Evolutionary conservation across 306 rosid species (phyloP), one percentile per base, ranked within the genome.

Genomic region (Cucurbita pepo): DNA sequence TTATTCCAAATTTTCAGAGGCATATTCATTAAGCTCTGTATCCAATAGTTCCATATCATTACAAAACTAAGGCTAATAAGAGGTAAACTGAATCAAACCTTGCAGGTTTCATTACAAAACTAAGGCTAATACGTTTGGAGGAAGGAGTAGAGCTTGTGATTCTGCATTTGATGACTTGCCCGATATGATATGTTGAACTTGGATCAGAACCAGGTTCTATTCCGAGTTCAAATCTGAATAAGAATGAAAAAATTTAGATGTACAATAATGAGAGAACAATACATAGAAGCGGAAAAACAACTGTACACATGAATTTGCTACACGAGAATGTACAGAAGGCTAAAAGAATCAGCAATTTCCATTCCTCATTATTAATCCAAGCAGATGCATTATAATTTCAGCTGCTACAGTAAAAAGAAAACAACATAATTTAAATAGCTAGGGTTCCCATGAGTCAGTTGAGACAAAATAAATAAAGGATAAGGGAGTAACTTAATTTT

Each of bases 101-200:
- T 71, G 87, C 58, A 43, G 97, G 92, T 71, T 79, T 89, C 77
- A 91, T 91, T 72, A 80, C 80, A 82, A 91, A 91, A 82, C 99
- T 94, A 76, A 94, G 95, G 77, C 77, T 90, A 84, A 94, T 88
- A 80, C 97, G 88, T 81, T 88, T 83, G 30, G 91, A 87, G 77
- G 90, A 81, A 30, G 92, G 85, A 79, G 81, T 75, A 50, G 89
- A 83, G 60, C 86, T 86, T 34, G 74, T 62, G 76, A 90, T 83
- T 56, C 98, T 83, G 78, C 97, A 93, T 85, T 93, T 93, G 82
- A 93, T 85, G 51, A 87, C 98, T 88, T 93, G 96, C 15, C 94
- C 98, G 71, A 87, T 90, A 82, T 86, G 92, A 79, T 87, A 93
- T 62, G 85, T 80, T 19, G 80, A 77, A 84, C 81, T 77, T 43